Conservation (phyloP, 2,329 filamentous ascomycete species). For the Talaromyces sp. region DNA sequence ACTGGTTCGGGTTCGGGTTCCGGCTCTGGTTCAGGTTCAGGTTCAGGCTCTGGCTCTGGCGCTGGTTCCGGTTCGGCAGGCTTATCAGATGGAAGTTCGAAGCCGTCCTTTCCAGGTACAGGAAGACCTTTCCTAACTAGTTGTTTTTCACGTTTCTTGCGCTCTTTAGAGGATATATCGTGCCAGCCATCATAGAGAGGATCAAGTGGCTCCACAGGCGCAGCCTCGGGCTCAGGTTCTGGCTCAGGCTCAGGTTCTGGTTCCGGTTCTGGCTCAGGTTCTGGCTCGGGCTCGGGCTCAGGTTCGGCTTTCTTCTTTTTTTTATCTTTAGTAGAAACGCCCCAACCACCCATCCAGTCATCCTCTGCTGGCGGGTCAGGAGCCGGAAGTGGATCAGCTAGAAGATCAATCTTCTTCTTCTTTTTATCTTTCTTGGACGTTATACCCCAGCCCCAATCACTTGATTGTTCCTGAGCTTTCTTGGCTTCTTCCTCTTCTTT, state of each 20-base stretch:
- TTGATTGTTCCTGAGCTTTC: constrained; percentile 23
- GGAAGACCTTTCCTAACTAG: constrained; percentile 32
- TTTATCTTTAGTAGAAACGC: constrained; percentile 27
- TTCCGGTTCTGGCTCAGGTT: constrained; percentile 21
- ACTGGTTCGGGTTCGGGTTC: constrained; percentile 30
- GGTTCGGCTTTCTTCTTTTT: constrained; percentile 36
- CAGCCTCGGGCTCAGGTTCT: constrained; percentile 34
- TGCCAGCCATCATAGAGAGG: constrained; percentile 41
- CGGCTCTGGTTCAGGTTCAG: constrained; percentile 19
- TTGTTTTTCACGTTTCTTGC: constrained; percentile 47
- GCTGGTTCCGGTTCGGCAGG: constrained; percentile 24
- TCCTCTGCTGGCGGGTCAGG: constrained; percentile 33
- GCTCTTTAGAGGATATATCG: constrained; percentile 43
- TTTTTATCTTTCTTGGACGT: constrained; percentile 36
- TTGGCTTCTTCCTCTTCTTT: constrained; percentile 22
- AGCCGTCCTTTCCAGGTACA: constrained; percentile 31
- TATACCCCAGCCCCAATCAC: constrained; percentile 34
- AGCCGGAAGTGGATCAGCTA: constrained; percentile 31
- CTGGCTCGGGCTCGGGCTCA: constrained; percentile 29
- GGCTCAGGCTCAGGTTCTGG: constrained; percentile 29
- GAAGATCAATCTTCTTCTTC: constrained; percentile 34
- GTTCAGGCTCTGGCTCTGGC: constrained; percentile 19
- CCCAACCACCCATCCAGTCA: constrained; percentile 39
- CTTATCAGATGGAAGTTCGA: constrained; percentile 26
- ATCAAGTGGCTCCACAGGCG: constrained; percentile 34